Percentiles rank a stretch among this genome's conserved stretches.
Conservation (phyloP, 768 basidiomycete genomes). For the Strobilomyces confusus region DNA sequence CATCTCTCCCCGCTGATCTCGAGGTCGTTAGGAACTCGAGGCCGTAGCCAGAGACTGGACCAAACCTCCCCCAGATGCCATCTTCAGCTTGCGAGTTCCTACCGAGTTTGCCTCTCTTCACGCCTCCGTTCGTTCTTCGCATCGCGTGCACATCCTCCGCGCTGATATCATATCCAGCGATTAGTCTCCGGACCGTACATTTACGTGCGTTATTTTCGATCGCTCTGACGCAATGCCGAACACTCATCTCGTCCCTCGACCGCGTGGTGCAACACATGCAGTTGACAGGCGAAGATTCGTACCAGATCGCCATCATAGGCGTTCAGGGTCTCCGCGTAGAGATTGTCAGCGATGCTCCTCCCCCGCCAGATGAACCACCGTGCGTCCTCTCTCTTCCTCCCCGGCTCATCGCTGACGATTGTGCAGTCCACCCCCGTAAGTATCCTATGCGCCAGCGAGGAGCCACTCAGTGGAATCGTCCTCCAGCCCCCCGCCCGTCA, state of each 20-base stretch:
- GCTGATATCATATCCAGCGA: conserved; percentile 46
- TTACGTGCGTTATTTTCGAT: conserved; percentile 51
- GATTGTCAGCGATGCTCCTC: conserved; percentile 81
- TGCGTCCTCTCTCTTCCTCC: conserved; percentile 30
- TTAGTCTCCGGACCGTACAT: conserved; percentile 80
- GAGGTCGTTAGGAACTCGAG: conserved; percentile 63
- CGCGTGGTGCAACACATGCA: conserved; percentile 32
- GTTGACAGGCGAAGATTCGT: conserved; percentile 84
- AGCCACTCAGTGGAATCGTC: background rate
- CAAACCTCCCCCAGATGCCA: conserved; percentile 76
- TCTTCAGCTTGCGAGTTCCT: conserved; percentile 74
- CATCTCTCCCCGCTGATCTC: conserved; percentile 1
- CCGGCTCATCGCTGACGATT: conserved; percentile 8
- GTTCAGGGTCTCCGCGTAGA: conserved; percentile 81
- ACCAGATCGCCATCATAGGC: conserved; percentile 82
- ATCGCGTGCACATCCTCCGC: conserved; percentile 9
- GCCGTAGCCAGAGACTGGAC: conserved; percentile 80
- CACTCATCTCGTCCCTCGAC: conserved; percentile 12
- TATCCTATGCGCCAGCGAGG: conserved; percentile 18
- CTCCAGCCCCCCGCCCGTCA: conserved; percentile 60
- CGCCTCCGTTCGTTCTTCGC: conserved; percentile 59
- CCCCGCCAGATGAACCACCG: conserved; percentile 82
- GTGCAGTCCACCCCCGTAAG: conserved; percentile 49
- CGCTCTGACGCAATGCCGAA: conserved; percentile 4
- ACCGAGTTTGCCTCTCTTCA: conserved; percentile 85